Evolutionary conservation across 2,329 filamentous ascomycete genomes (phyloP), one percentile per base, ranked within the genome.

Genomic region (Fusarium paranaense): DNA sequence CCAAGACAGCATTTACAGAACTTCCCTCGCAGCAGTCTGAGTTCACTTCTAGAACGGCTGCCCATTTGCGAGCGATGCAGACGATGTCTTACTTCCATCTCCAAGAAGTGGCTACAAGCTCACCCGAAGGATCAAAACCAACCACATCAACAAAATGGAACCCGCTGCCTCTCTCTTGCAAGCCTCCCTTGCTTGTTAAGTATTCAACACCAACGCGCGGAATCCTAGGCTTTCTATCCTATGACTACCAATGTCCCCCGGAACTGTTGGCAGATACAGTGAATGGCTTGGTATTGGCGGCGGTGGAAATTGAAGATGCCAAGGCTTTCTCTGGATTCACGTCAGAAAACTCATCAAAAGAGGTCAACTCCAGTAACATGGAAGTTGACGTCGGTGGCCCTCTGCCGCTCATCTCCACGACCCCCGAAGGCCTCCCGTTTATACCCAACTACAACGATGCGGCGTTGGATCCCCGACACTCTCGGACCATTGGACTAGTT

Each of bases 51-150:
- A 86, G 91, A 40, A 93, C 91, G 11, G 88, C 92, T 0, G 87
- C 89, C 0, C 91, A 95, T 70, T 82, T 94, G 4, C 86, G 93
- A 60, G 87, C 88, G 7, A 95, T 96, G 92, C 93, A 95, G 75
- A 90, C 88, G n/a, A 91, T 95, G 87, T 92, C 93, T 0, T 96
- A 95, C 76, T 94, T 96, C 77, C 94, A 96, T 78, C 38, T 75
- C 13, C 68, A 78, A 38, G 63, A 70, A 8, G 18, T 52, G 32
- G 57, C 5, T 73, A 85, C 11, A 69, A 42, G 63, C 32, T 56
- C 60, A 2, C 73, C 47, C 35, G 69, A 72, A 62, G 37, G 62
- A 5, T 27, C 54, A 18, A 62, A 67, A 9, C 7, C 30, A 13
- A n/a, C 22, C 1, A 9, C 58, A 4, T 72, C 69, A 7, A 58